Percentiles rank a stretch among this genome's conserved stretches.
These are phyloP conservation scores for Pyropia haitanensis DNA, from an alignment of 23 red algal genomes.

Conservation along the genomic window DNA sequence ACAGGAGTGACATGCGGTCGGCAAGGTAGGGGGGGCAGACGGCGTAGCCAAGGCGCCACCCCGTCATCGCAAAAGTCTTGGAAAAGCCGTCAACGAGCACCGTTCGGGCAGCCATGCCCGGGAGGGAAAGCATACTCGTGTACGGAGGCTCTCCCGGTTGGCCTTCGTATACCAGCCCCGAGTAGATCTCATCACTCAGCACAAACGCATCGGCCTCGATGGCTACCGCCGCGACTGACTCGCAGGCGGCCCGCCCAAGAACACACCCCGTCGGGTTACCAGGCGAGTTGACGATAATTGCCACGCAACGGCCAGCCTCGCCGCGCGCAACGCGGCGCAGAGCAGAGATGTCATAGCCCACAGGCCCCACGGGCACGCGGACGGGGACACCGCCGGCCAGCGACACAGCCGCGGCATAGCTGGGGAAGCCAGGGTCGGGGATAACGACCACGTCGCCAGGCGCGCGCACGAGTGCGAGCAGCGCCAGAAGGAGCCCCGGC, in stretches of 20 bases:
- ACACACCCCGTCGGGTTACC: conserved; percentile 95
- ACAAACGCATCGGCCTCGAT: conserved; percentile 45
- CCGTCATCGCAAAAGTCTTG: conserved; percentile 94
- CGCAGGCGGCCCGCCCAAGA: conserved; percentile 25
- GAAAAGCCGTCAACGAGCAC: conserved; percentile 97
- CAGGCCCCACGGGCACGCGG: conserved; percentile 21
- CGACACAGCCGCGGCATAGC: conserved; percentile 62
- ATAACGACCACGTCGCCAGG: conserved; percentile 64
- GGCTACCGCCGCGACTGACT: conserved; percentile 30
- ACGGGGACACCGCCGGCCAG: conserved; percentile 62
- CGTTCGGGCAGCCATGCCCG: conserved; percentile 57
- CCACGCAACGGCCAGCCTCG: conserved; percentile 39
- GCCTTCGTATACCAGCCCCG: conserved; percentile 40
- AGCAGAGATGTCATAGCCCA: conserved; percentile 42
- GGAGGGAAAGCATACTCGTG: conserved; percentile 26
- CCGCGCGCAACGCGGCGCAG: conserved; percentile 22
- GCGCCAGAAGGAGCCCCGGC: conserved; percentile 70
- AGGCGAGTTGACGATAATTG: conserved; percentile 57
- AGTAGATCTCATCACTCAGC: conserved; percentile 88
- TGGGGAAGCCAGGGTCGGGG: conserved; percentile 95
- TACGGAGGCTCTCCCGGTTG: not conserved
- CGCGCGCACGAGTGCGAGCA: conserved; percentile 49
- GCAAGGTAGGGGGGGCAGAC: conserved; percentile 64
- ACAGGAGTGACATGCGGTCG: conserved; percentile 52
- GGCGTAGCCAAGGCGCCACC: conserved; percentile 85